Evolutionary conservation across 768 basidiomycete species (phyloP).

Genomic region (Trametes sanguinea): DNA sequence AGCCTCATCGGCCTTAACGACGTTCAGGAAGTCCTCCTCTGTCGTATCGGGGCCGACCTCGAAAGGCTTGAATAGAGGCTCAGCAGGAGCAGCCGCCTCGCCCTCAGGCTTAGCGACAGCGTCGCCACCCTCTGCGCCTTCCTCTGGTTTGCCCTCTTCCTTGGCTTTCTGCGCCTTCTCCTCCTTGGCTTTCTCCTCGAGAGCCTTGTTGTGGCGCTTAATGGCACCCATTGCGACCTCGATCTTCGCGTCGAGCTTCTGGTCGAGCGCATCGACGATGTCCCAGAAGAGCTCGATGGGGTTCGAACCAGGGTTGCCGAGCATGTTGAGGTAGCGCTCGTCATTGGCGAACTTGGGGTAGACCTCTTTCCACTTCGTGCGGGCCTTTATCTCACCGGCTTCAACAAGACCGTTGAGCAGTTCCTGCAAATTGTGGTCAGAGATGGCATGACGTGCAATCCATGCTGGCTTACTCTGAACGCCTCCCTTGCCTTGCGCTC

Average conservation of each 20-base stretch:
- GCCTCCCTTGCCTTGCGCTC: conserved; percentile 91
- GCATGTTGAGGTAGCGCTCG: conserved; percentile 80
- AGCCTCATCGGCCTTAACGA: conserved; percentile 60
- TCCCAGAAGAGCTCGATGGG: conserved; percentile 98
- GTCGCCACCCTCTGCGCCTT: conserved; percentile 34
- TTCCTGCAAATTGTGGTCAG: conserved; percentile 43
- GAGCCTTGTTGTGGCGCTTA: conserved; percentile 46
- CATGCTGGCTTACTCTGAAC: conserved; percentile 64
- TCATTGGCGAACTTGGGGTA: conserved; percentile 79
- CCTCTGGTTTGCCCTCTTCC: conserved; percentile 26
- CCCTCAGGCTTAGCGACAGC: conserved; percentile 21
- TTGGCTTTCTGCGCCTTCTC: conserved; percentile 35
- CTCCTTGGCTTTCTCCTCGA: conserved; percentile 35
- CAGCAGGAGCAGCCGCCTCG: background rate
- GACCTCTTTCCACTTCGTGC: conserved; percentile 89
- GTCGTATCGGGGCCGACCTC: conserved; percentile 57
- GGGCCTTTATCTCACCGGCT: conserved; percentile 69
- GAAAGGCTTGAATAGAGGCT: conserved; percentile 38
- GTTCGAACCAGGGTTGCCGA: conserved; percentile 92
- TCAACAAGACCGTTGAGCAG: conserved; percentile 72
- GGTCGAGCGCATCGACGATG: conserved; percentile 81
- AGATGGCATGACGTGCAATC: background rate
- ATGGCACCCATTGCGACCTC: conserved; percentile 65
- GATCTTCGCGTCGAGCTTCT: conserved; percentile 79
- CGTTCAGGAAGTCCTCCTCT: conserved; percentile 59